These are phyloP conservation scores for Aaosphaeria arxii DNA, from an alignment of 2,329 filamentous ascomycete genomes.

Conservation along the genomic window DNA sequence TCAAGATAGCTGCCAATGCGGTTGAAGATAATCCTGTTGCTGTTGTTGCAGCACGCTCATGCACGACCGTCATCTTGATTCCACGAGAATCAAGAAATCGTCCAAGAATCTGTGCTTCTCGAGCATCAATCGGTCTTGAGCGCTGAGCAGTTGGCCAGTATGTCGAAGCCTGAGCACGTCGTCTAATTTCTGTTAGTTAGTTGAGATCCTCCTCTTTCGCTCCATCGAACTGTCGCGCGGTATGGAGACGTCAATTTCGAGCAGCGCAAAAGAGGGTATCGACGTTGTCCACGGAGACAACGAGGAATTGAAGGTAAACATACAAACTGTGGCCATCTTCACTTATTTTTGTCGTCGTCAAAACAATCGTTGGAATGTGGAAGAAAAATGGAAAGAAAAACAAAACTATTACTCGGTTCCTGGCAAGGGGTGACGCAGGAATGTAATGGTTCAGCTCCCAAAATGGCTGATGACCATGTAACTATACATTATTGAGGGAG, in stretches of 20 bases:
- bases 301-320: conserved; percentile 20
- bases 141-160: background rate
- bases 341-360: conserved; percentile 29
- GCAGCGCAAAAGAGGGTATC: background rate
- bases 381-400: conserved; percentile 28
- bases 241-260: background rate
- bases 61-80: conserved; percentile 8
- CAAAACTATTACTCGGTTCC: conserved; percentile 7
- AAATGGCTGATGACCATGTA: too few species aligned
- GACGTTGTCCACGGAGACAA: background rate
- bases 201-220: conserved; percentile 7
- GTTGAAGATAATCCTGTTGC: conserved; percentile 18
- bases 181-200: too few species aligned
- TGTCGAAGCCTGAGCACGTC: too few species aligned
- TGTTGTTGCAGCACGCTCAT: background rate
- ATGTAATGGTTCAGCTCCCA: conserved; percentile 9
- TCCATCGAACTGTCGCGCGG: conserved; percentile 11
- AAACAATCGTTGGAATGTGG: conserved; percentile 35
- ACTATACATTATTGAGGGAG: too few species aligned
- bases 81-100: background rate
- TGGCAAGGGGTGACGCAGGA: conserved; percentile 25
- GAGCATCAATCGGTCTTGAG: background rate
- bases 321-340: conserved; percentile 17
- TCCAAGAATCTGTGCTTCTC: background rate
- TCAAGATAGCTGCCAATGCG: conserved; percentile 19